phyloP scores from a whole-genome alignment of 1,284 basidiomycete genomes.

The Phylloboletellus chloephorus region DNA sequence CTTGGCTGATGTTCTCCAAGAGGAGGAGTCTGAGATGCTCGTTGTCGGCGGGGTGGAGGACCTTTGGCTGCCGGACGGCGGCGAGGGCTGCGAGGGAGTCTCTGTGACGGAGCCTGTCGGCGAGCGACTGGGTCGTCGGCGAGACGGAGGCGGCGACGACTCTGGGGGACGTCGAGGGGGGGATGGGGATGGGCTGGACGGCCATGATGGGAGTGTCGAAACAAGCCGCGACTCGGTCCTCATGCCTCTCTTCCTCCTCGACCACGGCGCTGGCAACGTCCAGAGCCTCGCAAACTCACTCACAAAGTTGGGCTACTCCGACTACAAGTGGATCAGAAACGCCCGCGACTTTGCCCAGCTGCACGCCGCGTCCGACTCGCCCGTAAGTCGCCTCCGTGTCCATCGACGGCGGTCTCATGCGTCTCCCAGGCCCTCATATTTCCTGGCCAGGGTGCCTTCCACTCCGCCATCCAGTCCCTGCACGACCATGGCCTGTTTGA shows the following conservation, averaged over 20 bases:
- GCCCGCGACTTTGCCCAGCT: conserved; percentile 70
- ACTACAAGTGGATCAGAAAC: conserved; percentile 84
- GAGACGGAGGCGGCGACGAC: conserved; percentile 49
- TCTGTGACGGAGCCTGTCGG: conserved; percentile 41
- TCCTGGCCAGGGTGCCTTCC: conserved; percentile 96
- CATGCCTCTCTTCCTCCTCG: conserved; percentile 83
- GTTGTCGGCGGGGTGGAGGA: conserved; percentile 74
- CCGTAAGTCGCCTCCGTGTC: conserved; percentile 54
- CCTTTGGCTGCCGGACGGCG: conserved; percentile 51
- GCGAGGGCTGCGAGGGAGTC: conserved; percentile 25
- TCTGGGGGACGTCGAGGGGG: conserved; percentile 24
- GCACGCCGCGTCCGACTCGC: conserved; percentile 44
- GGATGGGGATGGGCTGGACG: conserved; percentile 39
- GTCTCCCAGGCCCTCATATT: conserved; percentile 82
- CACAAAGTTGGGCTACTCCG: conserved; percentile 73
- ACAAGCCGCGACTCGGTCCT: conserved; percentile 8
- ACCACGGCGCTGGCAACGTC: conserved; percentile 95
- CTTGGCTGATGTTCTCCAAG: conserved; percentile 93
- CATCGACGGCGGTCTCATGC: conserved; percentile 15
- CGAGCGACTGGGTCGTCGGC: conserved; percentile 34
- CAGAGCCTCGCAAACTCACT: conserved; percentile 93
- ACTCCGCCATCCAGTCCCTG: conserved; percentile 81
- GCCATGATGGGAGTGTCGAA: conserved; percentile 20
- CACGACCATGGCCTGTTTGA: conserved; percentile 69
- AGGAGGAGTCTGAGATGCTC: conserved; percentile 75